A percentile compares a stretch with the other conserved stretches of the same genome.
Evolutionary conservation across 768 basidiomycete species (phyloP).

Genomic region (Chalciporus piperatus): DNA sequence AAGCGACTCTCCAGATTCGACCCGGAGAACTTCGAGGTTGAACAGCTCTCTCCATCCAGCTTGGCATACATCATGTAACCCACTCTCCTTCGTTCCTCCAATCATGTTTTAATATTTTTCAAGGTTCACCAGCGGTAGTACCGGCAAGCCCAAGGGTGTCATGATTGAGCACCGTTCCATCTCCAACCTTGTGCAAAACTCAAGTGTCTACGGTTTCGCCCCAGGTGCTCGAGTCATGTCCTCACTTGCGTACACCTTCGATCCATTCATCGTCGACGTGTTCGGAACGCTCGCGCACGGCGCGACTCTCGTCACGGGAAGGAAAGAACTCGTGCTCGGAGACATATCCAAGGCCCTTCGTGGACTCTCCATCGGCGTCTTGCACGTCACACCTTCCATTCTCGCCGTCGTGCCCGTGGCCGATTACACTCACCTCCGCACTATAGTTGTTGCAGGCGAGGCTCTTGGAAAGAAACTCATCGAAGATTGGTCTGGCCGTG

Average conservation of each 20-base stretch:
- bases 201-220: constrained; percentile 20
- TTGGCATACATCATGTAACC: constrained; percentile 26
- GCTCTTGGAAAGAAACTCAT: constrained; percentile 22
- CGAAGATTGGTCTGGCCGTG: constrained; percentile 23
- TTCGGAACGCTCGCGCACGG: constrained; percentile 21
- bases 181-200: constrained; percentile 20
- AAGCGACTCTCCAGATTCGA: constrained; percentile 16
- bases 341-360: constrained; percentile 28
- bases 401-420: constrained; percentile 25
- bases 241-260: constrained; percentile 30
- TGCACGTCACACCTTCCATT: constrained; percentile 32
- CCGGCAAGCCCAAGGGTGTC: constrained; percentile 24
- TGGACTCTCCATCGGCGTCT: constrained; percentile 23
- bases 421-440: constrained; percentile 26
- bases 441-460: constrained; percentile 26
- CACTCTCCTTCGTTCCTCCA: no score
- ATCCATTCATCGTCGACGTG: constrained; percentile 19
- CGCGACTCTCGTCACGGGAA: constrained; percentile 20
- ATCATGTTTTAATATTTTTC: no score
- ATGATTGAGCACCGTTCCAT: constrained; percentile 24
- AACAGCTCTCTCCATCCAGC: constrained; percentile 19
- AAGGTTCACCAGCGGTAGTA: constrained; percentile 19
- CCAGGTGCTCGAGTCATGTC: constrained; percentile 26
- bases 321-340: constrained; percentile 29
- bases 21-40: constrained; percentile 18